These are phyloP conservation scores for Neovahlkampfia damariscottae DNA, from an alignment of 78 protist species.

Conservation along the genomic window DNA sequence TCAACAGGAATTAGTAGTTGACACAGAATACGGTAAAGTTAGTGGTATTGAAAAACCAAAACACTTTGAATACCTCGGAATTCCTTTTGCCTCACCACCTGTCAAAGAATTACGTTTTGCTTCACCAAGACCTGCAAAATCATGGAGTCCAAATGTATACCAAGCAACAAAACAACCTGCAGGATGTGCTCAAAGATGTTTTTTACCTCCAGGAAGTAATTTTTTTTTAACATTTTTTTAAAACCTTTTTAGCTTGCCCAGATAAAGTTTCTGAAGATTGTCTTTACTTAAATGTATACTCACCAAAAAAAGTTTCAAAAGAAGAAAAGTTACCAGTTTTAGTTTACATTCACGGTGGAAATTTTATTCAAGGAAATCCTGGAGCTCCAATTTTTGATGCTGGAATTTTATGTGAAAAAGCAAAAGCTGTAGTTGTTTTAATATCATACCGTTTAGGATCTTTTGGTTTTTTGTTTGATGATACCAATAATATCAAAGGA, in stretches of 20 bases:
- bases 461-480: slow-evolving; percentile 15
- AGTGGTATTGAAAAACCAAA: not conserved
- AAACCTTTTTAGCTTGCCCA: too few species aligned
- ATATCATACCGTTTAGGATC: slow-evolving; percentile 44
- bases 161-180: too few species aligned
- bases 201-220: too few species aligned
- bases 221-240: too few species aligned
- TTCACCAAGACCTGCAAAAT: not conserved
- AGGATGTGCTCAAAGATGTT: too few species aligned
- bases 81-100: slow-evolving; percentile 32
- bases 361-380: not conserved
- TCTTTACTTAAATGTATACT: slow-evolving; percentile 25
- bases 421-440: slow-evolving; percentile 35
- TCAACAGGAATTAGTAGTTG: too few species aligned
- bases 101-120: slow-evolving; percentile 13
- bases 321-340: not conserved
- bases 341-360: slow-evolving; percentile 14
- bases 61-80: too few species aligned
- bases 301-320: not conserved
- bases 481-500: not conserved
- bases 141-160: too few species aligned
- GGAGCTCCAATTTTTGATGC: too few species aligned
- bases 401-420: too few species aligned
- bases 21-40: not conserved
- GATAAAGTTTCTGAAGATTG: slow-evolving; percentile 19